Percentiles rank a stretch among this genome's conserved stretches.
Evolutionary conservation across 331 rosid genomes (phyloP).

Genomic region (Phaseolus coccineus): DNA sequence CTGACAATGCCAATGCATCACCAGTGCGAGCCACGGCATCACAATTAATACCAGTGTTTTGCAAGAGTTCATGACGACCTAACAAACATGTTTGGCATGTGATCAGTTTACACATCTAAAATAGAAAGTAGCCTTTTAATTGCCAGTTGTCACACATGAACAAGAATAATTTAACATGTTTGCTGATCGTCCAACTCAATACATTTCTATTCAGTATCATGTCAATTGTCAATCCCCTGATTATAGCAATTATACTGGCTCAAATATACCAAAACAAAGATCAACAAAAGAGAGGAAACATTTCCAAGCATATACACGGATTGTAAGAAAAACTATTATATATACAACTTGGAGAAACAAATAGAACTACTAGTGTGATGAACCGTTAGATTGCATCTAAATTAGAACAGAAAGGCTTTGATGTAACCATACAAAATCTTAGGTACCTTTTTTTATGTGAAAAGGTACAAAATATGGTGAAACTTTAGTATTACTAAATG

Average conservation of each 20-base stretch:
- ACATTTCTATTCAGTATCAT: constrained; percentile 15
- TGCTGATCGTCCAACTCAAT: constrained; percentile 1
- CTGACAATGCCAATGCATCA: constrained; percentile 76
- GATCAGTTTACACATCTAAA: constrained; percentile 30
- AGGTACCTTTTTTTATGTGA: neutral
- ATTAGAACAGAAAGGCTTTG: constrained; percentile 3
- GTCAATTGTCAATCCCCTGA: neutral
- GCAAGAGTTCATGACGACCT: constrained; percentile 84
- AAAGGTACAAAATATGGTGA: neutral
- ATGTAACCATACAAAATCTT: neutral
- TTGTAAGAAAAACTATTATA: neutral
- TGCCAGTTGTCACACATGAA: constrained; percentile 5
- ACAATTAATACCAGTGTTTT: constrained; percentile 65
- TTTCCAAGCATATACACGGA: neutral
- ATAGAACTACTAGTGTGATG: neutral
- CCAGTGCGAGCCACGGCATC: constrained; percentile 77
- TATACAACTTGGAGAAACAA: neutral
- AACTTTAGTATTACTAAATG: neutral
- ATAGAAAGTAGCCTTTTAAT: neutral
- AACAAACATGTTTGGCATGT: constrained; percentile 44
- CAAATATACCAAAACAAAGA: neutral
- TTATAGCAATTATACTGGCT: neutral
- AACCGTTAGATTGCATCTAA: constrained; percentile 26
- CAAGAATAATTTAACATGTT: neutral
- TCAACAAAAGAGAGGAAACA: neutral